phyloP scores from a whole-genome alignment of 1,139 yeast genomes.

The Blastobotrys illinoisensis region DNA sequence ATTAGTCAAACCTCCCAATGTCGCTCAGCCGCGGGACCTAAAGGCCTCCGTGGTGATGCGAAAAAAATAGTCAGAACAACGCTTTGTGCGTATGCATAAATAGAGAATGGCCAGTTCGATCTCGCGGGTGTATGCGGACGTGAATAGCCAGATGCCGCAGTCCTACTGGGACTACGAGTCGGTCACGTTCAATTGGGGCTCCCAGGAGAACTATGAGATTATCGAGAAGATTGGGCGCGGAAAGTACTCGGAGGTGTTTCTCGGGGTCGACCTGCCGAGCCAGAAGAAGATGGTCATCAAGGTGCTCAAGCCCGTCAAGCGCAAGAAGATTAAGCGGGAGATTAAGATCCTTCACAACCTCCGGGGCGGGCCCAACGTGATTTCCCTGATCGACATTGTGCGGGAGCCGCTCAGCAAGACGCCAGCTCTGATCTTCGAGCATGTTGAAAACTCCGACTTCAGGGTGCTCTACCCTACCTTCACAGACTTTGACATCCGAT shows the following conservation, averaged over 20 bases:
- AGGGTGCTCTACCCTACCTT: constrained; percentile 88
- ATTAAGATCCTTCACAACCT: constrained; percentile 87
- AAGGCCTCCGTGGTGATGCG: not conserved
- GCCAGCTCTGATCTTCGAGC: constrained; percentile 90
- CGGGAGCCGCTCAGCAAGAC: constrained; percentile 88
- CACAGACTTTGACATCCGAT: constrained; percentile 75
- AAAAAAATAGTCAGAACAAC: not conserved
- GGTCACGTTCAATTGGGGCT: constrained; percentile 45
- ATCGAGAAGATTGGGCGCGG: constrained; percentile 87
- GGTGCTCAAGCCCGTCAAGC: constrained; percentile 92
- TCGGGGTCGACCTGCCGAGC: constrained; percentile 47
- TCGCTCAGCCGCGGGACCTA: not conserved
- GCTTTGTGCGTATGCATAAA: not conserved
- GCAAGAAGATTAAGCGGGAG: constrained; percentile 94
- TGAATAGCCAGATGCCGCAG: constrained; percentile 61
- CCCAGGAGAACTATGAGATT: constrained; percentile 72
- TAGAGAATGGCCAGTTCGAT: constrained; percentile 39
- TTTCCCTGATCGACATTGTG: constrained; percentile 76
- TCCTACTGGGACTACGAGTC: constrained; percentile 83
- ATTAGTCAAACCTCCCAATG: not conserved
- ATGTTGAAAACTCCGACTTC: constrained; percentile 85
- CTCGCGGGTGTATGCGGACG: constrained; percentile 77
- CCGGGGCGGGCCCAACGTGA: constrained; percentile 80
- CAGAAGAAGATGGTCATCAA: constrained; percentile 58
- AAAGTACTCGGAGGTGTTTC: constrained; percentile 88